phyloP scores from a whole-genome alignment of 139 green algal genomes.

The Astrephomene gubernaculifera region DNA sequence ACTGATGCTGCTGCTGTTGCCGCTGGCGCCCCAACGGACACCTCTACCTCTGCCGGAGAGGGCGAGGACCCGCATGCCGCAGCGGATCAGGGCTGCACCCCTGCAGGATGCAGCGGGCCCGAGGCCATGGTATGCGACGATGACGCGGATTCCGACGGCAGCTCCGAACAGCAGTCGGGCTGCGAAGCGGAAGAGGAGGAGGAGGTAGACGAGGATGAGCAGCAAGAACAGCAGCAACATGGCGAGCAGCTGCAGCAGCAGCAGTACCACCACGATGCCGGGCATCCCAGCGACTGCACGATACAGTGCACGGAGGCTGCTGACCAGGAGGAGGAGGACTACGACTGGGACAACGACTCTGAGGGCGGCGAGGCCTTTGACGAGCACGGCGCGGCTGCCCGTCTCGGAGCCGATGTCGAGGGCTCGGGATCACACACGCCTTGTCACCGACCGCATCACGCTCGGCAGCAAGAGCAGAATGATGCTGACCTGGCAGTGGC shows the following conservation, averaged over 20 bases:
- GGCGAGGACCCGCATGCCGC: no score
- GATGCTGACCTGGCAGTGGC: not conserved
- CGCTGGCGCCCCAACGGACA: not conserved
- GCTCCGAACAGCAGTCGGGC: no score
- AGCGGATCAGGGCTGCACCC: no score
- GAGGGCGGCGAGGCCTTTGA: slow-evolving; percentile 18
- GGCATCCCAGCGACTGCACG: not conserved
- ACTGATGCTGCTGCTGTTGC: not conserved
- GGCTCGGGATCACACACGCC: not conserved
- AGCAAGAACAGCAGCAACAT: not conserved
- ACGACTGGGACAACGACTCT: not conserved
- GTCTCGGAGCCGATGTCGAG: not conserved
- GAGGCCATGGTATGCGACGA: no score
- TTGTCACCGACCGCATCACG: not conserved
- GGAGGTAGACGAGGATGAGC: not conserved
- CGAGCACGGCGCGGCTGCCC: slow-evolving; percentile 28
- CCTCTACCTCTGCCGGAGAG: not conserved
- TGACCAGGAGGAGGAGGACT: not conserved
- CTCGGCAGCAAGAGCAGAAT: slow-evolving; percentile 1
- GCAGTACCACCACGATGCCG: not conserved
- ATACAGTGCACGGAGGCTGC: not conserved
- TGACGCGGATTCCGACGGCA: no score
- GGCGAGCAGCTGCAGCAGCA: not conserved
- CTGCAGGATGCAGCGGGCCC: no score
- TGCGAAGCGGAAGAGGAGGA: not conserved